A percentile compares a stretch with the other conserved stretches of the same genome.
These are phyloP conservation scores for Allantophomopsis lycopodina DNA, from an alignment of 2,329 filamentous ascomycete genomes.

Conservation along the genomic window DNA sequence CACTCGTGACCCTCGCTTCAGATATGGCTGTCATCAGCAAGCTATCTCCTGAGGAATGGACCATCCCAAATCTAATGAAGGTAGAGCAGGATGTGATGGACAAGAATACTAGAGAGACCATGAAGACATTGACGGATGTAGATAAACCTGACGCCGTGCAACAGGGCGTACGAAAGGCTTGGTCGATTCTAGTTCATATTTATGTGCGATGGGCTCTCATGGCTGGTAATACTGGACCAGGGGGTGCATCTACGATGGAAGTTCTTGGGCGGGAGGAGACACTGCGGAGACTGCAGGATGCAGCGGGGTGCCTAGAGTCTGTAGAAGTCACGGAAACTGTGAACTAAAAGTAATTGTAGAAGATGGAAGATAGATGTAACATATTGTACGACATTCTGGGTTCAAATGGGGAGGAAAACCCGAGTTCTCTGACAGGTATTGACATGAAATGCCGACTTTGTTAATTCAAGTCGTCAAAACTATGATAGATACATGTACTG, in stretches of 20 bases:
- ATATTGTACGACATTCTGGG: too few relatives aligned
- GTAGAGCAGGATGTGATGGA: slow-evolving; percentile 5
- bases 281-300: slow-evolving; percentile 20
- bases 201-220: slow-evolving; percentile 42
- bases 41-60: slow-evolving; percentile 8
- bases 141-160: slow-evolving; percentile 1
- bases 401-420: too few relatives aligned
- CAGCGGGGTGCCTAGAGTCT: slow-evolving; percentile 2
- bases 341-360: too few relatives aligned
- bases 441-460: too few relatives aligned
- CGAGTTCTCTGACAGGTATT: too few relatives aligned
- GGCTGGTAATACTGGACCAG: slow-evolving; percentile 36
- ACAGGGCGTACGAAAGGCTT: slow-evolving; percentile 13
- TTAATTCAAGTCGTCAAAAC: too few relatives aligned
- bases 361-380: too few relatives aligned
- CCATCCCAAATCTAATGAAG: slow-evolving; percentile 1
- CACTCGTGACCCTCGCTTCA: slow-evolving; percentile 4
- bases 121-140: background rate
- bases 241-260: slow-evolving; percentile 35
- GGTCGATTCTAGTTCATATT: slow-evolving; percentile 32
- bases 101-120: slow-evolving; percentile 5
- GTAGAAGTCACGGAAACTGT: too few relatives aligned
- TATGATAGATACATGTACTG: too few relatives aligned
- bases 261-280: slow-evolving; percentile 39
- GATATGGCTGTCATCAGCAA: slow-evolving; percentile 3